phyloP scores from a whole-genome alignment of 495 filamentous ascomycete species.

The Glonium stellatum region DNA sequence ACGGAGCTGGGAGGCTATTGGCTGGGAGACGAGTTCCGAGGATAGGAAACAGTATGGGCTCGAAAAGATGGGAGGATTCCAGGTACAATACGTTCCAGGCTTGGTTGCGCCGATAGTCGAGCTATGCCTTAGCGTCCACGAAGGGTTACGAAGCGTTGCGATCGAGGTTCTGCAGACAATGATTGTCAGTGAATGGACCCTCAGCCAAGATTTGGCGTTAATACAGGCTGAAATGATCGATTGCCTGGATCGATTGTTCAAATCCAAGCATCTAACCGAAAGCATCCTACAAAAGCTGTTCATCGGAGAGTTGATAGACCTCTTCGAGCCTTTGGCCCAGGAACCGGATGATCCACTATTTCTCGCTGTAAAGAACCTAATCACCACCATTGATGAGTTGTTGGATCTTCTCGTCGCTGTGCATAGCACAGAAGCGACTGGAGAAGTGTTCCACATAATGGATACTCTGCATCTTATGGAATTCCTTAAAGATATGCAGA shows the following conservation, averaged over 20 bases:
- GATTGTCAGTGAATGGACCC: constrained; percentile 98
- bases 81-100: constrained; percentile 94
- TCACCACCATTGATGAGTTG: constrained; percentile 80
- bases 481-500: constrained; percentile 93
- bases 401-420: constrained; percentile 90
- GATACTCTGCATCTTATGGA: constrained; percentile 91
- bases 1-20: constrained; percentile 89
- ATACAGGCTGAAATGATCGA: constrained; percentile 97
- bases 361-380: constrained; percentile 65
- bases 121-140: constrained; percentile 90
- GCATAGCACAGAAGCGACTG: constrained; percentile 66
- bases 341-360: constrained; percentile 67
- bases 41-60: constrained; percentile 67
- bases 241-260: constrained; percentile 86
- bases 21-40: constrained; percentile 84
- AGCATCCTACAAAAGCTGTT: constrained; percentile 89
- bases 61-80: constrained; percentile 84
- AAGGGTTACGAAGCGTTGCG: constrained; percentile 79
- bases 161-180: constrained; percentile 92
- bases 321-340: constrained; percentile 66
- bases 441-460: constrained; percentile 71
- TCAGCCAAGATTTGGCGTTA: constrained; percentile 84
- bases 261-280: constrained; percentile 78
- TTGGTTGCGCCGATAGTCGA: constrained; percentile 88
- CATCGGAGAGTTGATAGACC: constrained; percentile 71